Conservation (phyloP, 78 protist species). For the Planoprotostelium fungivorum region DNA sequence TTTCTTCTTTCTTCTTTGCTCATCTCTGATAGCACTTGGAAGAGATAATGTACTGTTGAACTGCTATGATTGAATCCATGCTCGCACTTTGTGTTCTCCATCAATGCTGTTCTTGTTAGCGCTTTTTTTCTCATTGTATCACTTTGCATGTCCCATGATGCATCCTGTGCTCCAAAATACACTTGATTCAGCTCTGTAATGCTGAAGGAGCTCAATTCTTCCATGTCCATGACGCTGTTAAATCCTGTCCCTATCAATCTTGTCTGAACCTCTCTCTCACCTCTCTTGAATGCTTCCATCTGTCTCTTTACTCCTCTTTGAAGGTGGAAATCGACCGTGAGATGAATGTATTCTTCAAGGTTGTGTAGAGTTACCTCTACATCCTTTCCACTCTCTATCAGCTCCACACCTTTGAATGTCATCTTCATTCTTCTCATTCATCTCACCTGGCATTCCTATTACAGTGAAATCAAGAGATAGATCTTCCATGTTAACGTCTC, state of each 20-base stretch:
- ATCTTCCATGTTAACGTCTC: slow-evolving; percentile 44
- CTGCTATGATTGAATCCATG: slow-evolving; percentile 54
- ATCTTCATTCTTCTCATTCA: neutral
- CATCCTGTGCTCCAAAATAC: slow-evolving; percentile 49
- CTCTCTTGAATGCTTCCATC: slow-evolving; percentile 54
- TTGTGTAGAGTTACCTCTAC: slow-evolving; percentile 37
- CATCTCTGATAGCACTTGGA: slow-evolving; percentile 54
- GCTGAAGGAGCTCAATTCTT: slow-evolving; percentile 30
- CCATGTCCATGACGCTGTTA: slow-evolving; percentile 34
- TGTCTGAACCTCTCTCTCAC: neutral
- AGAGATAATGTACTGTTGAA: slow-evolving; percentile 44
- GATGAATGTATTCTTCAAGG: slow-evolving; percentile 54
- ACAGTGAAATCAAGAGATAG: slow-evolving; percentile 56
- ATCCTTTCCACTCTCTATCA: slow-evolving; percentile 21
- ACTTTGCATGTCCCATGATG: neutral
- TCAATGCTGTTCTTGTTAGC: slow-evolving; percentile 31
- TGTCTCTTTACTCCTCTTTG: slow-evolving; percentile 47
- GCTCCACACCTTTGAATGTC: neutral
- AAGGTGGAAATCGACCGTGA: slow-evolving; percentile 21
- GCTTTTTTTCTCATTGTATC: slow-evolving; percentile 11
- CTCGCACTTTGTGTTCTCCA: slow-evolving; percentile 54
- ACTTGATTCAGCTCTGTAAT: slow-evolving; percentile 43
- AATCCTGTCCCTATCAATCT: slow-evolving; percentile 1
- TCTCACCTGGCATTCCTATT: slow-evolving; percentile 49
- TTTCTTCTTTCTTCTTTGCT: slow-evolving; percentile 29